Conservation (phyloP, 2,329 filamentous ascomycete genomes). For the Daldinia eschscholtzii region DNA sequence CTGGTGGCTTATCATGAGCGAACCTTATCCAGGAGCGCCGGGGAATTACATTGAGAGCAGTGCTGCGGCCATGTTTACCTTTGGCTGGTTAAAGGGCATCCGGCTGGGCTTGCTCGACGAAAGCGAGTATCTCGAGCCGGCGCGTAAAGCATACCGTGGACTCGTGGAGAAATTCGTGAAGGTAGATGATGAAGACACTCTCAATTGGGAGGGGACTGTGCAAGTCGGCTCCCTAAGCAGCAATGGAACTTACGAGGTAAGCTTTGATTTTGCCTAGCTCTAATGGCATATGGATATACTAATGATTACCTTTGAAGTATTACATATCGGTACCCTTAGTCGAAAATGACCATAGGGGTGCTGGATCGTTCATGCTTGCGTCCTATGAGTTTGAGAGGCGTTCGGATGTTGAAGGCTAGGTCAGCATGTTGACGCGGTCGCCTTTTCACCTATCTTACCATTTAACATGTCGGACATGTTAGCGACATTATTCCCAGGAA, state of each 20-base stretch:
- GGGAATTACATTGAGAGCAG: constrained; percentile 73
- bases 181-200: constrained; percentile 59
- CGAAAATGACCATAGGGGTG: constrained; percentile 56
- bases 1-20: constrained; percentile 71
- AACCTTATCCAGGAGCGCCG: constrained; percentile 58
- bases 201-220: constrained; percentile 66
- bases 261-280: constrained; percentile 26
- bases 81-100: constrained; percentile 63
- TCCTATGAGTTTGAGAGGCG: constrained; percentile 52
- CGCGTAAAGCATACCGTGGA: constrained; percentile 59
- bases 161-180: constrained; percentile 61
- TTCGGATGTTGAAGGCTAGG: neutral
- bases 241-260: constrained; percentile 63
- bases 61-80: constrained; percentile 69
- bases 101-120: constrained; percentile 54
- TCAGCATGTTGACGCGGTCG: neutral
- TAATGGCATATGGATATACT: neutral
- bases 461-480: too few species aligned
- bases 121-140: constrained; percentile 54
- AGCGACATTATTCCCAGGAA: too few species aligned
- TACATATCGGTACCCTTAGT: constrained; percentile 57
- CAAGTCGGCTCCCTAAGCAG: constrained; percentile 63
- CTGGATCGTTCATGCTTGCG: constrained; percentile 57
- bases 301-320: constrained; percentile 51
- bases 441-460: too few species aligned